These are phyloP conservation scores for Trypanosoma vivax DNA, from an alignment of 208 protist genomes.

Conservation along the genomic window DNA sequence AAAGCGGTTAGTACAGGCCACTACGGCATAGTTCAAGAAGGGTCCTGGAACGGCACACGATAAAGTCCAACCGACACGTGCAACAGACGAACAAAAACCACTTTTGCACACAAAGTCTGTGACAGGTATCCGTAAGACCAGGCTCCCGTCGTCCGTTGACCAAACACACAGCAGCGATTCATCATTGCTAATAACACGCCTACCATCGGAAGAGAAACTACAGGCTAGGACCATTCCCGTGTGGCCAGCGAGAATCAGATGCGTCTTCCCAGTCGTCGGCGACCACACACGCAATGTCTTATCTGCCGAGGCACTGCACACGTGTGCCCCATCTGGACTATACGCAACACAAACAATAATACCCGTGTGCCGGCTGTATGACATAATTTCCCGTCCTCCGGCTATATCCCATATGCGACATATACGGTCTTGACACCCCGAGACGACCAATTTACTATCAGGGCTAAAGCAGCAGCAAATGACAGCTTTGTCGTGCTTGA, in stretches of 20 bases:
- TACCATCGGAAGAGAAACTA: constrained; percentile 67
- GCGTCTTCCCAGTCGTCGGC: constrained; percentile 50
- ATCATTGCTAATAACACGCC: constrained; percentile 86
- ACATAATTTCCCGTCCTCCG: constrained; percentile 52
- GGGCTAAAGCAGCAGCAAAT: constrained; percentile 88
- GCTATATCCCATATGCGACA: constrained; percentile 82
- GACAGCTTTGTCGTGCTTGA: constrained; percentile 76
- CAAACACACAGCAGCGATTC: constrained; percentile 73
- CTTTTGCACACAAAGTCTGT: constrained; percentile 24
- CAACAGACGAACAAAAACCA: not conserved
- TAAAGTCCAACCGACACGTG: constrained; percentile 60
- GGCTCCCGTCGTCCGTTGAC: constrained; percentile 49
- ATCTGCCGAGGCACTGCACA: constrained; percentile 79
- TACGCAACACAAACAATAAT: constrained; percentile 83
- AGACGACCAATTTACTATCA: constrained; percentile 76
- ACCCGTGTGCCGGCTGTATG: constrained; percentile 65
- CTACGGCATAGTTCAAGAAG: constrained; percentile 64
- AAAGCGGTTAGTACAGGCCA: constrained; percentile 79
- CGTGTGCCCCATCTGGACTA: constrained; percentile 56
- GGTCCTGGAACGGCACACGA: constrained; percentile 63
- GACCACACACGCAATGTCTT: constrained; percentile 84
- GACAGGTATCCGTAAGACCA: constrained; percentile 47
- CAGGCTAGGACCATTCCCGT: constrained; percentile 76
- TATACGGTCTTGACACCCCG: constrained; percentile 83
- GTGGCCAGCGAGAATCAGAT: constrained; percentile 64